Percentiles rank a stretch among this genome's conserved stretches.
These are phyloP conservation scores for Ustilago curta DNA, from an alignment of 1,284 basidiomycete genomes.

Conservation along the genomic window DNA sequence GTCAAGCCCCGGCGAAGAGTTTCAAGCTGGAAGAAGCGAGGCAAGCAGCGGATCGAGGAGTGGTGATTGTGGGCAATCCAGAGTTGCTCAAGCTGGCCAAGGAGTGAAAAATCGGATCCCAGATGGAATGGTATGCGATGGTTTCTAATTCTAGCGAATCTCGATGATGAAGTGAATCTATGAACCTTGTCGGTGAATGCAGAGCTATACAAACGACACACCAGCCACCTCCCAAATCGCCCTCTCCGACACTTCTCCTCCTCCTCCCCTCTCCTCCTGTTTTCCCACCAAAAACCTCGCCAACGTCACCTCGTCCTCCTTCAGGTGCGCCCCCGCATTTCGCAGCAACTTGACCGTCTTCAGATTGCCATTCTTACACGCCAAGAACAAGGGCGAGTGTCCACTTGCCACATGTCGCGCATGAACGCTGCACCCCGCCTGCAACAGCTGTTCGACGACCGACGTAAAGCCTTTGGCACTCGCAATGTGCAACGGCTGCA, in stretches of 20 bases:
- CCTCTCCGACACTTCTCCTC: background rate
- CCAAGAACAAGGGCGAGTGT: conserved; percentile 77
- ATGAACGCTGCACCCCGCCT: conserved; percentile 87
- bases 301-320: conserved; percentile 55
- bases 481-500: conserved; percentile 82
- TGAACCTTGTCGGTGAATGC: background rate
- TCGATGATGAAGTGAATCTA: background rate
- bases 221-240: conserved; percentile 34
- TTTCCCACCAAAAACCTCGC: conserved; percentile 28
- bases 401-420: conserved; percentile 77
- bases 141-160: background rate
- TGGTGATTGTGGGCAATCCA: conserved; percentile 12
- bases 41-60: background rate
- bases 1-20: background rate
- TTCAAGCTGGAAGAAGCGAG: conserved; percentile 28
- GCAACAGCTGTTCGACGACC: conserved; percentile 76
- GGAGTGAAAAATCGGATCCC: background rate
- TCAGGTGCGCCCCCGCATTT: conserved; percentile 65
- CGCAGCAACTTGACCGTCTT: conserved; percentile 54
- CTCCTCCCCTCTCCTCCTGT: background rate
- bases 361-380: conserved; percentile 57
- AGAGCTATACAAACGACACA: conserved; percentile 18
- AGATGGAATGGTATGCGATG: background rate
- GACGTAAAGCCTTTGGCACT: conserved; percentile 77
- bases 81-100: conserved; percentile 20